Percentiles rank a stretch among this genome's conserved stretches.
These are phyloP conservation scores for Camelina sativa DNA, from an alignment of 345 rosid species.

Conservation along the genomic window DNA sequence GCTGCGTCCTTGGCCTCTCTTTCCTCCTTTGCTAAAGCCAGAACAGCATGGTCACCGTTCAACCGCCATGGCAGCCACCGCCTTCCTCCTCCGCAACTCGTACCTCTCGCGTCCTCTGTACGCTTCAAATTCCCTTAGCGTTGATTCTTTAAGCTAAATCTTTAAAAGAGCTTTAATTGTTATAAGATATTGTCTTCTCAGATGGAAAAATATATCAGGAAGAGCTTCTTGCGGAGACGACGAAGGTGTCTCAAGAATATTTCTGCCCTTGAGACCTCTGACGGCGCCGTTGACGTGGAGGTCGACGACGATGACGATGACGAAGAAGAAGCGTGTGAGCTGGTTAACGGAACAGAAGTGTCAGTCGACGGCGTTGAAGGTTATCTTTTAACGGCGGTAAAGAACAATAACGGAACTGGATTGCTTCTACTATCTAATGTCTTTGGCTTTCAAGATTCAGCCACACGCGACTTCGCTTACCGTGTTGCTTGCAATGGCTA, in stretches of 20 bases:
- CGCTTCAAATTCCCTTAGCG: neutral
- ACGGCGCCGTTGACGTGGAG: conserved; percentile 44
- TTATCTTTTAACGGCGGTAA: conserved; percentile 76
- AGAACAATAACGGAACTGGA: conserved; percentile 82
- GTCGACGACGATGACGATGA: conserved; percentile 40
- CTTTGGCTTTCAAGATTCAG: conserved; percentile 81
- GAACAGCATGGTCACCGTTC: conserved; percentile 6
- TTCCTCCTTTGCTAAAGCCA: conserved; percentile 24
- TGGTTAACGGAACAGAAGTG: conserved; percentile 70
- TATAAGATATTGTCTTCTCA: neutral
- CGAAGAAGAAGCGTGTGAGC: conserved; percentile 77
- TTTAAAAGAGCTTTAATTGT: neutral
- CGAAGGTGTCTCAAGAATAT: neutral
- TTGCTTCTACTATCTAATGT: conserved; percentile 72
- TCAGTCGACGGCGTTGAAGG: conserved; percentile 66
- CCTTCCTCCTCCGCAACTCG: neutral
- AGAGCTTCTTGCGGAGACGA: neutral
- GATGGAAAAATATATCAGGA: conserved; percentile 2
- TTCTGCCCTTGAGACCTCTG: conserved; percentile 28
- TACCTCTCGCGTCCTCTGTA: conserved; percentile 32
- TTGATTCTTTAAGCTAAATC: conserved; percentile 5
- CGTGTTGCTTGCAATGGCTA: conserved; percentile 88
- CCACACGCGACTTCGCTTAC: conserved; percentile 85
- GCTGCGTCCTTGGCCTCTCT: conserved; percentile 42
- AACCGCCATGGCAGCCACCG: conserved; percentile 15